Evolutionary conservation across 2,329 filamentous ascomycete species (phyloP), one percentile per base, ranked within the genome.

Genomic region (Celoporthe dispersa): DNA sequence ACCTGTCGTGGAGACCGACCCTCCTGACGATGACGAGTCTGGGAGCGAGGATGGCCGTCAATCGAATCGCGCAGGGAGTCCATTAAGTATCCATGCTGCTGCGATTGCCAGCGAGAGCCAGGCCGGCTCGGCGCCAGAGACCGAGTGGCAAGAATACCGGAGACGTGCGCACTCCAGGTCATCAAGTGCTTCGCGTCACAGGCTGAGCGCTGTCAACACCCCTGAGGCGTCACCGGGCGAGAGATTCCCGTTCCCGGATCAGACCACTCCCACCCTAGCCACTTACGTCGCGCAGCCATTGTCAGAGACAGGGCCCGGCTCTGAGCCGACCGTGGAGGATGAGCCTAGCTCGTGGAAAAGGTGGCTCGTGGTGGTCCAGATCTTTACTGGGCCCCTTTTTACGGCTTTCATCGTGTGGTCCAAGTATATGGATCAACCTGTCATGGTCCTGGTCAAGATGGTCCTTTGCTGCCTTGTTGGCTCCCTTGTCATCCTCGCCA

Each of bases 301-400:
- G 8, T 68, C 71, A 35, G n/a, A 39, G 9, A 25, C 60, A 2
- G 66, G 66, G 12, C 44, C 55, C 0, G 72, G 61, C 39, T 67
- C 71, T 4, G 73, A 75, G 53, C 67, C 51, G 39, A 65, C 71
- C 0, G 69, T 72, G 12, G 70, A 68, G 39, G 78, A 82, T 12
- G 82, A 84, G 62, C 78, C 81, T 2, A 85, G 86, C 68, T 85
- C 90, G 39, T 98, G 96, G 94, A 97, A 94, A 76, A 88, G 94
- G 66, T 99, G 96, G 95, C 88, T 99, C 3, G 87, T 97, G 16
- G 88, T 90, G 16, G 80, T 96, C 12, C 97, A 99, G 76, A 86
- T 96, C 64, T 94, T 98, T 77, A 93, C 92, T 0, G 94, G 94
- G 0, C 96, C 96, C 0, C 80, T 96, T 31, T 97, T 98, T 79